A percentile compares a stretch with the other conserved stretches of the same genome.
These are phyloP conservation scores for Pueraria montana DNA, from an alignment of 306 rosid genomes.

Conservation along the genomic window DNA sequence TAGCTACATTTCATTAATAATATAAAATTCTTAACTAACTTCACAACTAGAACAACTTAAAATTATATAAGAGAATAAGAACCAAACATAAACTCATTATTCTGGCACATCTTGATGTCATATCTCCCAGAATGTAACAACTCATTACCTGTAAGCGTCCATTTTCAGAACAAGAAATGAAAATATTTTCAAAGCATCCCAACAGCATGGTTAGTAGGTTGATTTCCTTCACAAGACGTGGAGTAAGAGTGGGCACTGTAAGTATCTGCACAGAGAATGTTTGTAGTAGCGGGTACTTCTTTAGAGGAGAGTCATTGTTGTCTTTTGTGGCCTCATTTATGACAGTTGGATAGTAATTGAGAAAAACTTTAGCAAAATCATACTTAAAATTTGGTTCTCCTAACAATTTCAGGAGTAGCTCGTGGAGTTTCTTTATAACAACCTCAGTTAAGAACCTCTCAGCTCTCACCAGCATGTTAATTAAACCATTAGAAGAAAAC, in stretches of 20 bases:
- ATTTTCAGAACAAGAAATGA: slow-evolving; percentile 78
- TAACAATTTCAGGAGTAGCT: slow-evolving; percentile 83
- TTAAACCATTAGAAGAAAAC: slow-evolving; percentile 64
- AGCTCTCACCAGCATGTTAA: slow-evolving; percentile 75
- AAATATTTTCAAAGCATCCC: slow-evolving; percentile 82
- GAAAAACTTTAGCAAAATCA: slow-evolving; percentile 88
- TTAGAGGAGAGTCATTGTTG: slow-evolving; percentile 52
- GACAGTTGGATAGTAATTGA: slow-evolving; percentile 86
- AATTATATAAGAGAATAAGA: slow-evolving; percentile 23
- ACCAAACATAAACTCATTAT: neutral
- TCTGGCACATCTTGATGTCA: slow-evolving; percentile 26
- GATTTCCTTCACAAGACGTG: slow-evolving; percentile 91
- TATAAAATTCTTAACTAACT: slow-evolving; percentile 25
- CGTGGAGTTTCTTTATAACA: slow-evolving; percentile 79
- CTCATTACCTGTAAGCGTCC: slow-evolving; percentile 79
- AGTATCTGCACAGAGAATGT: slow-evolving; percentile 95
- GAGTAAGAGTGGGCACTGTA: slow-evolving; percentile 94
- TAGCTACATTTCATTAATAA: slow-evolving; percentile 16
- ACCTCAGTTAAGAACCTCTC: slow-evolving; percentile 76
- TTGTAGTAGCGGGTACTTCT: slow-evolving; percentile 70
- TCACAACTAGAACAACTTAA: slow-evolving; percentile 14
- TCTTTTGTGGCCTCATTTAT: slow-evolving; percentile 72
- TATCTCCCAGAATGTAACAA: slow-evolving; percentile 20
- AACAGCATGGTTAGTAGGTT: slow-evolving; percentile 80
- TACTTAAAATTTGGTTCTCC: slow-evolving; percentile 93